Conservation (phyloP, 2,329 filamentous ascomycete species). For the Didymella glomerata region DNA sequence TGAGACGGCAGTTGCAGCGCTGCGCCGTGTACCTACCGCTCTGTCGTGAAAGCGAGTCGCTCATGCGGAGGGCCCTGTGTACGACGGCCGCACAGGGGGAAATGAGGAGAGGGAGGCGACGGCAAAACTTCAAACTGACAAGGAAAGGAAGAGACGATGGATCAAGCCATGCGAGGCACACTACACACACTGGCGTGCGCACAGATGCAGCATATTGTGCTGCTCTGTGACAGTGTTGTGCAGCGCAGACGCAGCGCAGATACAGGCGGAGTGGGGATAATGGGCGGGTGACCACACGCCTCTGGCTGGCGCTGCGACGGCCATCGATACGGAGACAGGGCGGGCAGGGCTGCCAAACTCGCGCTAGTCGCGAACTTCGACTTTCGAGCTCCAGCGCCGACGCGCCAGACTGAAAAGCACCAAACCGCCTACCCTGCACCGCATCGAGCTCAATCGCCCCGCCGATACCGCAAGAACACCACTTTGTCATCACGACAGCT, state of each 20-base stretch:
- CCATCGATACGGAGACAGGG: no score
- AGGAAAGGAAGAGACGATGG: no score
- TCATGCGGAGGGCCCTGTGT: neutral
- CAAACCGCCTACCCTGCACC: no score
- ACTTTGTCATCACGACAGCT: no score
- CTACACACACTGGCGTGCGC: no score
- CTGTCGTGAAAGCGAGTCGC: neutral
- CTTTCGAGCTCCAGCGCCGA: neutral
- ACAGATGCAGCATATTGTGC: no score
- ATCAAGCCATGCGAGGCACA: no score
- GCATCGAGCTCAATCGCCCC: neutral
- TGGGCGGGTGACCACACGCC: neutral
- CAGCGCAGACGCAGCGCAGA: neutral
- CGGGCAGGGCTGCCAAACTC: neutral
- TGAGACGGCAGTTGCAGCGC: neutral
- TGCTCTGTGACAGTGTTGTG: no score
- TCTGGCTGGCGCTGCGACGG: no score
- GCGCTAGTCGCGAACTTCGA: neutral
- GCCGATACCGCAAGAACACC: neutral
- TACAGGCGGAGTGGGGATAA: neutral
- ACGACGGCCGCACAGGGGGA: neutral
- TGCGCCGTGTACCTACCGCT: neutral
- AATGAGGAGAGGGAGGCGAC: neutral
- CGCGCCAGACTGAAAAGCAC: no score
- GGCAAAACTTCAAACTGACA: no score